phyloP scores from a whole-genome alignment of 805 yeast genomes.

The Zygotorulaspora danielsina region DNA sequence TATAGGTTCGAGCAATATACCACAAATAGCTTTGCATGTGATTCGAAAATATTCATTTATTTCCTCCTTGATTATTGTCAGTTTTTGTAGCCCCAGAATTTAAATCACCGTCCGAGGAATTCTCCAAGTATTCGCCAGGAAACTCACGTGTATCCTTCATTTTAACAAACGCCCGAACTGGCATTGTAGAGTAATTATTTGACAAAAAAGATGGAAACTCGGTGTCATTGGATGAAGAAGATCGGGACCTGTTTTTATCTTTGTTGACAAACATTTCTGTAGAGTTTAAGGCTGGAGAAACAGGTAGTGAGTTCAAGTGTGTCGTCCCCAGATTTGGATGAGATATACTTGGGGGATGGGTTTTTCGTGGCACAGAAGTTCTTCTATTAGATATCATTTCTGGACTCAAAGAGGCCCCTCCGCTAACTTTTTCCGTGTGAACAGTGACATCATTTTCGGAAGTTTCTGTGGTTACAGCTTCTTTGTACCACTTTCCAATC shows the following conservation, averaged over 20 bases:
- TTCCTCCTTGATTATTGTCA: too few species aligned
- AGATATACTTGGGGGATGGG: conserved; percentile 6
- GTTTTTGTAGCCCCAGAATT: too few species aligned
- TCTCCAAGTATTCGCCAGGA: too few species aligned
- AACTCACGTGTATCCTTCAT: neutral
- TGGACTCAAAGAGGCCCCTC: too few species aligned
- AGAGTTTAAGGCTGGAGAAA: conserved; percentile 15
- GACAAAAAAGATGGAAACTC: conserved; percentile 4
- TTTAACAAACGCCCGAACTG: conserved; percentile 13
- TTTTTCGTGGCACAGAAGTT: conserved; percentile 24
- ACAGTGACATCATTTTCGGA: conserved; percentile 7
- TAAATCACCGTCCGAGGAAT: too few species aligned
- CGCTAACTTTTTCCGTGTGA: too few species aligned
- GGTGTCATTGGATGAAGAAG: conserved; percentile 16
- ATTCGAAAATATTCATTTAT: too few species aligned
- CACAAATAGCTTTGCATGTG: too few species aligned
- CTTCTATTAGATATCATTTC: conserved; percentile 35
- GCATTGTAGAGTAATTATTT: conserved; percentile 5
- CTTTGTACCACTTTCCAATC: conserved; percentile 65
- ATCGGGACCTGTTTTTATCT: conserved; percentile 19
- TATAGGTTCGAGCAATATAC: too few species aligned
- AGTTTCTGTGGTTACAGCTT: conserved; percentile 15
- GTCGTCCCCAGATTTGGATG: conserved; percentile 8
- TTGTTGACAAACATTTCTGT: conserved; percentile 33
- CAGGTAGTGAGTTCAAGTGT: conserved; percentile 4